A percentile compares a stretch with the other conserved stretches of the same genome.
Conservation (phyloP, 495 filamentous ascomycete species). For the Aspergillus mulundensis region DNA sequence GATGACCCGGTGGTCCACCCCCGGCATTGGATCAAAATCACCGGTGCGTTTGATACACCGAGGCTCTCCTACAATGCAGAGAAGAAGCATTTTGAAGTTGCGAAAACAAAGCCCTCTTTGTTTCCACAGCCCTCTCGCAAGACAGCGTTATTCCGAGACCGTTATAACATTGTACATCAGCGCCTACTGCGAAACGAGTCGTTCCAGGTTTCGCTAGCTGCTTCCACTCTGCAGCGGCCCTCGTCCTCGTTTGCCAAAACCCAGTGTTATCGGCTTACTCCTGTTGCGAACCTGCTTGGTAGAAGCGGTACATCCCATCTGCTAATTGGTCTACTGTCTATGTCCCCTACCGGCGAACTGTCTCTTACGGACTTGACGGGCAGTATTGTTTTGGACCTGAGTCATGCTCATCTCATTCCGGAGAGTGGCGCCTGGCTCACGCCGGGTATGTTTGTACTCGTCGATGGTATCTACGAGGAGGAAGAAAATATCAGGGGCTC, state of each 20-base stretch:
- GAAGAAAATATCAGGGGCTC: constrained; percentile 65
- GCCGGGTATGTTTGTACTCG: constrained; percentile 90
- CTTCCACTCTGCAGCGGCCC: constrained; percentile 48
- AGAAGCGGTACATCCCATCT: constrained; percentile 82
- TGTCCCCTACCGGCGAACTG: constrained; percentile 77
- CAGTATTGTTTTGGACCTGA: constrained; percentile 77
- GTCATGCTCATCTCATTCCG: constrained; percentile 75
- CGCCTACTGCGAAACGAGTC: constrained; percentile 87
- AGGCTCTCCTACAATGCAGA: constrained; percentile 75
- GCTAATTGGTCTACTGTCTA: constrained; percentile 75
- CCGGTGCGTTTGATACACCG: constrained; percentile 82
- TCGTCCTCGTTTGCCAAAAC: constrained; percentile 49
- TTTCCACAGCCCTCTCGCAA: constrained; percentile 79
- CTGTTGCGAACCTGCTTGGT: constrained; percentile 88
- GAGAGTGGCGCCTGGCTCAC: constrained; percentile 85
- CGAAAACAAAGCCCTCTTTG: constrained; percentile 63
- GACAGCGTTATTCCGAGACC: constrained; percentile 78
- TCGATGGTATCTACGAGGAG: constrained; percentile 94
- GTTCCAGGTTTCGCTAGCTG: constrained; percentile 71
- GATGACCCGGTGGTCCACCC: constrained; percentile 55
- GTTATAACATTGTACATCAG: constrained; percentile 87
- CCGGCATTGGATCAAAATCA: constrained; percentile 71
- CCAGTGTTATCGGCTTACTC: constrained; percentile 82
- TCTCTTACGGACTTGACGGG: constrained; percentile 83
- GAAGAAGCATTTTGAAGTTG: constrained; percentile 87